phyloP scores from a whole-genome alignment of 2,329 filamentous ascomycete genomes.

The Sclerotinia borealis region DNA sequence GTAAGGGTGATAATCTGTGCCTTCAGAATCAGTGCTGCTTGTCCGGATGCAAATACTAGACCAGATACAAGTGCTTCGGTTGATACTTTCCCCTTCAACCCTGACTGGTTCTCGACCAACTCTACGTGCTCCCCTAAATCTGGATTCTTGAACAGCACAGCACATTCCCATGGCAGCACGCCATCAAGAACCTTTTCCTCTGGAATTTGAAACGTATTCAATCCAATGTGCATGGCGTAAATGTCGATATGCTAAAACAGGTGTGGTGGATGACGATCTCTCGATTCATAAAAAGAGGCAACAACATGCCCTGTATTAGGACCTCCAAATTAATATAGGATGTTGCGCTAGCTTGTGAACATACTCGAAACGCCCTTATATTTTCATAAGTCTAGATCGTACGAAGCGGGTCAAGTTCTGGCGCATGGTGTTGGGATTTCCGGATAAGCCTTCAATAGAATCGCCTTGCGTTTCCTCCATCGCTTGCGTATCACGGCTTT shows the following conservation, averaged over 20 bases:
- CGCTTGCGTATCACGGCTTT: neutral
- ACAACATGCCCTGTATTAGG: neutral
- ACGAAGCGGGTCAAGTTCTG: neutral
- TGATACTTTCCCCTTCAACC: too few species aligned
- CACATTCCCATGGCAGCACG: neutral
- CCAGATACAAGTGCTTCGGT: neutral
- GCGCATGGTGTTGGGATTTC: neutral
- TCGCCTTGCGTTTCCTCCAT: neutral
- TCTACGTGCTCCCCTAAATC: neutral
- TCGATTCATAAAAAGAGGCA: neutral
- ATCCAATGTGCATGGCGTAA: neutral
- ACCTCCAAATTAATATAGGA: neutral
- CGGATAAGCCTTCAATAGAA: neutral
- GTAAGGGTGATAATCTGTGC: neutral
- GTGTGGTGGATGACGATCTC: neutral
- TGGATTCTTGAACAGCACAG: neutral
- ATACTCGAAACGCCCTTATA: too few species aligned
- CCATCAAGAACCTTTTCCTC: neutral
- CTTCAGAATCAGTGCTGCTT: neutral
- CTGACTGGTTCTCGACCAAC: neutral
- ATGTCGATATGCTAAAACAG: neutral
- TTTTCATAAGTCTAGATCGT: neutral
- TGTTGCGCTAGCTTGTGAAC: too few species aligned
- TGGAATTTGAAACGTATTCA: neutral
- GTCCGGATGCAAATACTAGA: neutral